Evolutionary conservation across 1,284 basidiomycete species (phyloP).

Genomic region (Tilletiaria anomala): DNA sequence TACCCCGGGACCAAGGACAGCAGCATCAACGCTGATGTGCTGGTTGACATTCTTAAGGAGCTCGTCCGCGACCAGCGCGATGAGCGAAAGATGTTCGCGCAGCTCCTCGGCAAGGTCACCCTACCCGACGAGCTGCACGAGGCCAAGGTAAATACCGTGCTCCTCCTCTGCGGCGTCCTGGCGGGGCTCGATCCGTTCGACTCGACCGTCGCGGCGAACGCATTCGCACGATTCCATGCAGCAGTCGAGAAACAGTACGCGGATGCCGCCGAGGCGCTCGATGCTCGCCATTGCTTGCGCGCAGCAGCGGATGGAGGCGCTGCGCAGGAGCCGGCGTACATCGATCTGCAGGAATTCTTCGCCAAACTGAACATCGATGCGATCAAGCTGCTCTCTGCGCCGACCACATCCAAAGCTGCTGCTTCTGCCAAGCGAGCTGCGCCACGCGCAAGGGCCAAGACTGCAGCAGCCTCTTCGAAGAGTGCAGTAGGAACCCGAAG

Average conservation of each 20-base stretch:
- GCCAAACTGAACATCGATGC: too few species aligned
- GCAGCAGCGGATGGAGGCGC: too few species aligned
- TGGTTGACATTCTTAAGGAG: conserved; percentile 55
- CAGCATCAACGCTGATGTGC: conserved; percentile 62
- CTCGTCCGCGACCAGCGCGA: conserved; percentile 56
- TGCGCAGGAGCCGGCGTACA: too few species aligned
- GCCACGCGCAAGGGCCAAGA: too few species aligned
- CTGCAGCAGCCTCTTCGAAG: too few species aligned
- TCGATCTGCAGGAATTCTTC: too few species aligned
- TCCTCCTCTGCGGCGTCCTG: conserved; percentile 8
- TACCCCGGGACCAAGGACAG: conserved; percentile 44
- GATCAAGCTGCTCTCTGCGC: too few species aligned
- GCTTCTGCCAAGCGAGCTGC: too few species aligned
- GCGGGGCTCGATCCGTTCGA: not conserved
- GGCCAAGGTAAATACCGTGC: conserved; percentile 11
- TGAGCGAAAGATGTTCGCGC: conserved; percentile 63
- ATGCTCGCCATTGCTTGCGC: too few species aligned
- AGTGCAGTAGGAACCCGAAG: too few species aligned
- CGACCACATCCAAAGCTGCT: too few species aligned
- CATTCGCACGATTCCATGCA: not conserved
- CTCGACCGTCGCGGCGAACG: not conserved
- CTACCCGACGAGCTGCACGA: conserved; percentile 55
- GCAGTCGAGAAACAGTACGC: not conserved
- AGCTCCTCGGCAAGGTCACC: conserved; percentile 63
- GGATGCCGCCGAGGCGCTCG: not conserved